Evolutionary conservation across 805 yeast species (phyloP).

Genomic region (Metschnikowia reukaufii): DNA sequence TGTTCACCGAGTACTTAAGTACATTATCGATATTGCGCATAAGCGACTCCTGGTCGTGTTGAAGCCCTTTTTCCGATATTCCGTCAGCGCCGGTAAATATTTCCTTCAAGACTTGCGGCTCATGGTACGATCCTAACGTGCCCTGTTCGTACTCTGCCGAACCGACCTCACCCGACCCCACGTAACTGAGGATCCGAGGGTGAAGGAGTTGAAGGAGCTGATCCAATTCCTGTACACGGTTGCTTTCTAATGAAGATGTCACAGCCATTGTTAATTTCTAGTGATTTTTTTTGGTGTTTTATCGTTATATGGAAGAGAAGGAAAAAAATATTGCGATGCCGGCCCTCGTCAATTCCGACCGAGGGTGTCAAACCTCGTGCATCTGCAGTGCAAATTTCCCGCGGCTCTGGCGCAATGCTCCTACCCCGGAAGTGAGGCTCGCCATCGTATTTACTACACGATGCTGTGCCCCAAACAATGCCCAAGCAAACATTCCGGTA

Average conservation of each 20-base stretch:
- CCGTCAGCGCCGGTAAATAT: constrained; percentile 37
- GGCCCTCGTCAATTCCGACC: background rate
- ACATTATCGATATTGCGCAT: constrained; percentile 53
- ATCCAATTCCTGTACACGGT: constrained; percentile 59
- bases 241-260: constrained; percentile 38
- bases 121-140: constrained; percentile 51
- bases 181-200: constrained; percentile 53
- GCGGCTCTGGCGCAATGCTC: background rate
- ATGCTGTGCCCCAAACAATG: too few relatives aligned
- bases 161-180: constrained; percentile 45
- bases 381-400: background rate
- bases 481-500: too few relatives aligned
- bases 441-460: too few relatives aligned
- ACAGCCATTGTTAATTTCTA: constrained; percentile 11
- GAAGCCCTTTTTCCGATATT: constrained; percentile 25
- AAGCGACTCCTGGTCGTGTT: constrained; percentile 44
- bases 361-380: background rate
- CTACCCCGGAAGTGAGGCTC: too few relatives aligned
- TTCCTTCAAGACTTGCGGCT: constrained; percentile 49
- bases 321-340: background rate
- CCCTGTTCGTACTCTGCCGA: constrained; percentile 33
- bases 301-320: background rate
- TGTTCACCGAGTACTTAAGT: constrained; percentile 67
- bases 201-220: constrained; percentile 50
- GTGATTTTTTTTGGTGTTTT: too few relatives aligned